Percentiles rank a stretch among this genome's conserved stretches.
Evolutionary conservation across 108 stramenopile species (phyloP).

Genomic region (Cylindrotheca closterium): DNA sequence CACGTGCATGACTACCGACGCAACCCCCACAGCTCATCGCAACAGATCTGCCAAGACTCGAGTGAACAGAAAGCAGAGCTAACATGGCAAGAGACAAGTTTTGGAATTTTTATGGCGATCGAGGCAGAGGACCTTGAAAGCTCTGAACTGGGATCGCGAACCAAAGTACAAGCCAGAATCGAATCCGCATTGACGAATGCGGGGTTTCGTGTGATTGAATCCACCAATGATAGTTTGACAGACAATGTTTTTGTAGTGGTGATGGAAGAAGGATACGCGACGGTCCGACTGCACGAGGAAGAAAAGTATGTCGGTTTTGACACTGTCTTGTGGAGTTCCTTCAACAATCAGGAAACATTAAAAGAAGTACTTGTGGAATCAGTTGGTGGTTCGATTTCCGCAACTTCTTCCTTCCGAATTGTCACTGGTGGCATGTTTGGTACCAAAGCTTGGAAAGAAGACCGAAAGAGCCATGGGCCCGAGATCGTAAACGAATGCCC

Average conservation of each 20-base stretch:
- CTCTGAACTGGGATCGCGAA: conserved; percentile 17
- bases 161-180: background rate
- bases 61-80: background rate
- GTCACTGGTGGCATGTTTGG: conserved; percentile 83
- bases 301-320: conserved; percentile 44
- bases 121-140: conserved; percentile 59
- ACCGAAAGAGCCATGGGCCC: conserved; percentile 61
- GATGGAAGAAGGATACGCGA: background rate
- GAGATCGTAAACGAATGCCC: conserved; percentile 26
- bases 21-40: background rate
- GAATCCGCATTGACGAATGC: background rate
- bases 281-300: conserved; percentile 16
- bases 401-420: conserved; percentile 53
- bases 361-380: conserved; percentile 33
- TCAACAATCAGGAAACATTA: conserved; percentile 41
- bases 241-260: background rate
- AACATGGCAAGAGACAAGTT: conserved; percentile 25
- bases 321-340: conserved; percentile 43
- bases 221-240: background rate
- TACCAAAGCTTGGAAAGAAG: conserved; percentile 68
- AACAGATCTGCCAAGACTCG: background rate
- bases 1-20: conserved; percentile 6
- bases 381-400: conserved; percentile 17
- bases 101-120: conserved; percentile 40
- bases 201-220: conserved; percentile 36